These are phyloP conservation scores for Eutypa lata DNA, from an alignment of 2,329 filamentous ascomycete genomes.

Conservation along the genomic window DNA sequence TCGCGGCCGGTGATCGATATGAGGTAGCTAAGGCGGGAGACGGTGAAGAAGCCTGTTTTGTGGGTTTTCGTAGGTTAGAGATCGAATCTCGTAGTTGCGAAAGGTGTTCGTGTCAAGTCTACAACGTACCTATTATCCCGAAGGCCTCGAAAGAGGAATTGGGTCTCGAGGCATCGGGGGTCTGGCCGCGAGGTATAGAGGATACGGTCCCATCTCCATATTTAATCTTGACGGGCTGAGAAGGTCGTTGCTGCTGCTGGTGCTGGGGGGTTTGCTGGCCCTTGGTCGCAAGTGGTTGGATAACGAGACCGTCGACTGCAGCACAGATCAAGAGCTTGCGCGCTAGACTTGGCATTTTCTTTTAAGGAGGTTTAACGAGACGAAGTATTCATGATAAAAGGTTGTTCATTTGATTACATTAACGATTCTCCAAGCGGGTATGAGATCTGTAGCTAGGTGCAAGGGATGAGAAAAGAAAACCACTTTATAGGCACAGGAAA, in stretches of 20 bases:
- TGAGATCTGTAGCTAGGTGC: neutral
- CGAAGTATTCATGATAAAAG: neutral
- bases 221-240: slow-evolving; percentile 63
- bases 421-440: neutral
- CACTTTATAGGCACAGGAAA: too few species aligned
- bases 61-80: slow-evolving; percentile 9
- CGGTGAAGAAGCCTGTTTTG: slow-evolving; percentile 72
- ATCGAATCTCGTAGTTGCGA: too few species aligned
- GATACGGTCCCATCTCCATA: slow-evolving; percentile 60
- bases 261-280: slow-evolving; percentile 41
- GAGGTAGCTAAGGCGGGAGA: slow-evolving; percentile 79
- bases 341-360: slow-evolving; percentile 72
- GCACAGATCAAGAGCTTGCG: slow-evolving; percentile 80
- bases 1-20: slow-evolving; percentile 82
- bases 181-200: slow-evolving; percentile 40
- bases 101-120: neutral
- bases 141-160: slow-evolving; percentile 57
- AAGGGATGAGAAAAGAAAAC: neutral
- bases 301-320: slow-evolving; percentile 75
- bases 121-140: slow-evolving; percentile 52
- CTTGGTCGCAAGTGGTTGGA: slow-evolving; percentile 67
- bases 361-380: slow-evolving; percentile 8
- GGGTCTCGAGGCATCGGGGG: slow-evolving; percentile 40
- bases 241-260: slow-evolving; percentile 31
- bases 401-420: neutral